Base-by-base conservation (phyloP, 805 yeast genomes). In the Kurtzmaniella cleridarum region DNA sequence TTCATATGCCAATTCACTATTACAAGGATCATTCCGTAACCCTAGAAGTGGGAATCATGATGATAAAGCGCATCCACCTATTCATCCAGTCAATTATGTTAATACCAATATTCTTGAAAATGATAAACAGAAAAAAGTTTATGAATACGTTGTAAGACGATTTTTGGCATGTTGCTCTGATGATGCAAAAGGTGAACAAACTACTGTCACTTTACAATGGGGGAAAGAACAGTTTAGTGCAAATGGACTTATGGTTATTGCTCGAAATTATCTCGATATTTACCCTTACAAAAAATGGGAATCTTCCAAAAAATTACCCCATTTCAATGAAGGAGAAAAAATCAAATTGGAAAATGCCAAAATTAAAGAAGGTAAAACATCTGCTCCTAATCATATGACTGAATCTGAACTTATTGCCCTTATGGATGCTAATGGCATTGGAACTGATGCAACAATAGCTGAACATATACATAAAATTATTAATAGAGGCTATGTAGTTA, bases 361-460 rank as follows among this genome's bases (percentile, higher is more conserved):
- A 43, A 57, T 93, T 53, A 73, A 75, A 37, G 77, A 76, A 14
- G 96, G 98, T 0, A 73, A 73, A 40, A 93, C 98, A 0, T 54
- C 81, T 0, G 80, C 97, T 0, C 98, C 99, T 0, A 60, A 64
- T 23, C 83, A 79, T 38, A 73, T 93, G 71, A 91, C 98, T 0
- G 99, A 93, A 58, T 73, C 96, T 0, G 98, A 91, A 54, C 69
- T 93, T 16, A 88, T 93, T 61, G 82, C 87, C 8, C 64, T 93
- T 34, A 93, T 93, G 99, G 98, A 95, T 64, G 85, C 80, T 9
- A 93, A 93, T 59, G 98, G 98, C 0, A 93, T 93, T 33, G 99
- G 99, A 2, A 93, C 99, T 0, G 99, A 93, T 66, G 99, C 99
- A 1, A 93, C 99, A 0, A 95, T 93, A 60, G 98, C 98, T 0